A percentile compares a stretch with the other conserved stretches of the same genome.
These are phyloP conservation scores for Lachnellula suecica DNA, from an alignment of 2,329 filamentous ascomycete species.

Conservation along the genomic window DNA sequence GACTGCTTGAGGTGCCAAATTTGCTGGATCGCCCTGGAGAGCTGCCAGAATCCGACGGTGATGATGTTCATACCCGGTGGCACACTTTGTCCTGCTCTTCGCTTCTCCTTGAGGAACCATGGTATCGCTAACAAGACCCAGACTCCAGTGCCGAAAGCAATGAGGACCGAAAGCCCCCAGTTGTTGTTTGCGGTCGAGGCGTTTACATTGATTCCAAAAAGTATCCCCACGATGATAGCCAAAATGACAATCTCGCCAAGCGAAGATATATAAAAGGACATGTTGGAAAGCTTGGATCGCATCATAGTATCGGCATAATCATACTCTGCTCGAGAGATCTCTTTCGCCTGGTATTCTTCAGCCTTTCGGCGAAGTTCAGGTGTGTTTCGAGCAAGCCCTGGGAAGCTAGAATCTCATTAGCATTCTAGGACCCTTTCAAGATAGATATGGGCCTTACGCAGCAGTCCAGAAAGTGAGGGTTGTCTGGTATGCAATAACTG, in stretches of 20 bases:
- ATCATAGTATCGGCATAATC: constrained; percentile 61
- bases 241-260: constrained; percentile 61
- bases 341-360: constrained; percentile 46
- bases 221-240: constrained; percentile 63
- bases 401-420: constrained; percentile 44
- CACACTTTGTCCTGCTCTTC: constrained; percentile 55
- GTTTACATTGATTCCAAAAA: constrained; percentile 61
- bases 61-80: constrained; percentile 45
- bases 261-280: constrained; percentile 63
- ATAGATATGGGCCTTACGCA: too few species aligned
- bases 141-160: constrained; percentile 63
- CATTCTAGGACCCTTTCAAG: too few species aligned
- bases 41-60: constrained; percentile 60
- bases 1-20: constrained; percentile 67
- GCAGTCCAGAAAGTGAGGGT: constrained; percentile 70
- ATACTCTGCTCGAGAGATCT: constrained; percentile 58
- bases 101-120: constrained; percentile 67
- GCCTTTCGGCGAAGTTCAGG: constrained; percentile 48
- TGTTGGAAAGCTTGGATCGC: constrained; percentile 62
- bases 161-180: constrained; percentile 63
- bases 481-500: constrained; percentile 60
- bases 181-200: constrained; percentile 61
- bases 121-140: constrained; percentile 65
- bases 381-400: constrained; percentile 55
- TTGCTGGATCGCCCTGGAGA: constrained; percentile 55